A percentile compares a stretch with the other conserved stretches of the same genome.
Evolutionary conservation across 192 early-diverging fungal species (phyloP).

Genomic region (Coemansia sp.): DNA sequence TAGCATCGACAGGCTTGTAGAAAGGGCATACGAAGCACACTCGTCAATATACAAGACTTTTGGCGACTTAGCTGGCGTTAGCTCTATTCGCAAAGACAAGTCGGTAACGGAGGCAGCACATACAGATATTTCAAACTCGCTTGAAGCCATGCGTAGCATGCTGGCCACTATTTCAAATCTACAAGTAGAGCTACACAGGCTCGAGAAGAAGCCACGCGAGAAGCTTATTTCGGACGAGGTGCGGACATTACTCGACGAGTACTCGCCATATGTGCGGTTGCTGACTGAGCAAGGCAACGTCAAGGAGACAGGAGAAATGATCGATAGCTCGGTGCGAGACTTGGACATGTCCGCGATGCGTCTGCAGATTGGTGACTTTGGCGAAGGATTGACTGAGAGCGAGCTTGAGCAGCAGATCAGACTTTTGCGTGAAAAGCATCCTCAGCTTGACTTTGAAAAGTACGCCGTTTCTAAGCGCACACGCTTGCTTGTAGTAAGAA

Average conservation of each 20-base stretch:
- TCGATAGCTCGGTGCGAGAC: slow-evolving; percentile 34
- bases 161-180: slow-evolving; percentile 27
- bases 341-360: slow-evolving; percentile 48
- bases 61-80: slow-evolving; percentile 43
- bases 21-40: slow-evolving; percentile 49
- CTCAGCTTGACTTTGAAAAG: slow-evolving; percentile 20
- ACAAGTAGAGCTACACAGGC: slow-evolving; percentile 24
- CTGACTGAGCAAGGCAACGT: slow-evolving; percentile 38
- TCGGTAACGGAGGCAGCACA: slow-evolving; percentile 43
- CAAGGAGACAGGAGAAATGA: slow-evolving; percentile 18
- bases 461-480: slow-evolving; percentile 27
- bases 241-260: slow-evolving; percentile 25
- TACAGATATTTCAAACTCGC: slow-evolving; percentile 37
- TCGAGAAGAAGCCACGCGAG: slow-evolving; percentile 47
- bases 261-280: slow-evolving; percentile 37
- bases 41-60: slow-evolving; percentile 45
- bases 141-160: slow-evolving; percentile 44
- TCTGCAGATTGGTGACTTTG: slow-evolving; percentile 42
- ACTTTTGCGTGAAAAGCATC: slow-evolving; percentile 23
- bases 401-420: slow-evolving; percentile 28
- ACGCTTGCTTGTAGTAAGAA: slow-evolving; percentile 32
- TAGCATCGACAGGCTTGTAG: slow-evolving; percentile 33
- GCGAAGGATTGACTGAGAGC: slow-evolving; percentile 26
- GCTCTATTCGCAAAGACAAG: slow-evolving; percentile 50
- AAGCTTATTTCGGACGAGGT: slow-evolving; percentile 43